These are phyloP conservation scores for Xylariaceae sp. DNA, from an alignment of 2,329 filamentous ascomycete genomes.

Conservation along the genomic window DNA sequence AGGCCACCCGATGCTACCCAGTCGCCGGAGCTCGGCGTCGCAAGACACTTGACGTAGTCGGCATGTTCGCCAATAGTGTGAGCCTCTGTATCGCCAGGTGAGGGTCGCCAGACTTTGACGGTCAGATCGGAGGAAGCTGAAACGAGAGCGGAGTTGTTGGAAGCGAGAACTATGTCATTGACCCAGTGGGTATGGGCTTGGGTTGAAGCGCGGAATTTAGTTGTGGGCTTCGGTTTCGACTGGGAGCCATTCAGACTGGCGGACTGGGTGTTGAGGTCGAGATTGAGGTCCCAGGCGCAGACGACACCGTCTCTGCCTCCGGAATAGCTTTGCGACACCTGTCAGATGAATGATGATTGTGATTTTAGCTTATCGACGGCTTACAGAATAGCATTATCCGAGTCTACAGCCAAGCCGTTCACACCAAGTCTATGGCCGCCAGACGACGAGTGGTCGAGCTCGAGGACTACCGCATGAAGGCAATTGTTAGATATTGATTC, in stretches of 20 bases:
- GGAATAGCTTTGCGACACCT: constrained; percentile 65
- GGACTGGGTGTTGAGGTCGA: constrained; percentile 47
- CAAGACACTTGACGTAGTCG: constrained; percentile 94
- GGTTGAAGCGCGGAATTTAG: constrained; percentile 57
- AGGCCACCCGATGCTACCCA: constrained; percentile 95
- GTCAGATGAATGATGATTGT: constrained; percentile 3
- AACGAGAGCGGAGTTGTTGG: constrained; percentile 73
- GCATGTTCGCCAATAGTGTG: constrained; percentile 88
- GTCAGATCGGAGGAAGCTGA: constrained; percentile 92
- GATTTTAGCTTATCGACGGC: too few relatives aligned
- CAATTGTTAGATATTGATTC: too few relatives aligned
- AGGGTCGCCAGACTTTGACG: constrained; percentile 87
- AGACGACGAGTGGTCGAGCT: constrained; percentile 52
- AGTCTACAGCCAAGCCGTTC: constrained; percentile 88
- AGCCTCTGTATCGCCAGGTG: constrained; percentile 59
- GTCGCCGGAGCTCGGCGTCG: constrained; percentile 64
- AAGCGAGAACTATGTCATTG: constrained; percentile 81
- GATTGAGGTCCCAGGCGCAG: constrained; percentile 89
- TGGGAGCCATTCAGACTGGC: constrained; percentile 19
- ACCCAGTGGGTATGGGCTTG: constrained; percentile 92
- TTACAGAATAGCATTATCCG: constrained; percentile 79
- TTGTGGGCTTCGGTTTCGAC: constrained; percentile 40
- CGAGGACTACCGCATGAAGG: constrained; percentile 42
- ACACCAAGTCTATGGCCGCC: constrained; percentile 91
- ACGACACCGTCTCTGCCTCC: constrained; percentile 92